phyloP scores from a whole-genome alignment of 805 yeast genomes.

The Starmerella stigmatis region DNA sequence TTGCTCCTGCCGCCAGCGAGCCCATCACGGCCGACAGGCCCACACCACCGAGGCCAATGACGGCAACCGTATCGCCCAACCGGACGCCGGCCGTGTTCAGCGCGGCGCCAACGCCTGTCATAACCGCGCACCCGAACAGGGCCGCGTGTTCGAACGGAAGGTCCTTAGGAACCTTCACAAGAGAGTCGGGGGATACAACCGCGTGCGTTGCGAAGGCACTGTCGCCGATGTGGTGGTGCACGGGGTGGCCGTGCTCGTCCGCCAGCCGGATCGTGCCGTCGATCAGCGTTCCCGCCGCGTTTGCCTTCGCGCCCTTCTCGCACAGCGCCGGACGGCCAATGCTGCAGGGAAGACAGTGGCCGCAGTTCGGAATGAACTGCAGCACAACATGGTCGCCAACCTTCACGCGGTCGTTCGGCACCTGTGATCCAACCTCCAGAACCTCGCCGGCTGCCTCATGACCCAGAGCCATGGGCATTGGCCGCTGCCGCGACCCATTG shows the following conservation, averaged over 20 bases:
- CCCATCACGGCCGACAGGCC: conserved; percentile 95
- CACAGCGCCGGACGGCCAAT: conserved; percentile 94
- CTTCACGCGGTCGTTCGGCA: conserved; percentile 58
- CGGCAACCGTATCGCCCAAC: conserved; percentile 86
- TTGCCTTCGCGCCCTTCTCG: conserved; percentile 89
- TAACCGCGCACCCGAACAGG: conserved; percentile 93
- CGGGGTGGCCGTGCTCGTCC: conserved; percentile 51
- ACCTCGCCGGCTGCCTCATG: conserved; percentile 98
- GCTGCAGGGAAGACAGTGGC: conserved; percentile 85
- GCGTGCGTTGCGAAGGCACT: conserved; percentile 95
- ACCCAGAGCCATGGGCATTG: conserved; percentile 86
- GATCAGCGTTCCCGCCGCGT: conserved; percentile 97
- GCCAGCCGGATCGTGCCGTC: conserved; percentile 91
- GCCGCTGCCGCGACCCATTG: conserved; percentile 90
- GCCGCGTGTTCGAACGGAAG: conserved; percentile 84
- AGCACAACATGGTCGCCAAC: conserved; percentile 91
- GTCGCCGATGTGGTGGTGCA: conserved; percentile 94
- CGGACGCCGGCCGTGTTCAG: conserved; percentile 82
- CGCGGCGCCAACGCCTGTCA: conserved; percentile 98
- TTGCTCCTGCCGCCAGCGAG: conserved; percentile 72
- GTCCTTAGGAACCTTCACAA: conserved; percentile 76
- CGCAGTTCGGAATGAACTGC: conserved; percentile 92
- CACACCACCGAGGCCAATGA: conserved; percentile 95
- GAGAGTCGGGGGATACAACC: conserved; percentile 93
- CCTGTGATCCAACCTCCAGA: conserved; percentile 89